phyloP scores from a whole-genome alignment of 2,329 filamentous ascomycete species.

The Penicillium olsonii region DNA sequence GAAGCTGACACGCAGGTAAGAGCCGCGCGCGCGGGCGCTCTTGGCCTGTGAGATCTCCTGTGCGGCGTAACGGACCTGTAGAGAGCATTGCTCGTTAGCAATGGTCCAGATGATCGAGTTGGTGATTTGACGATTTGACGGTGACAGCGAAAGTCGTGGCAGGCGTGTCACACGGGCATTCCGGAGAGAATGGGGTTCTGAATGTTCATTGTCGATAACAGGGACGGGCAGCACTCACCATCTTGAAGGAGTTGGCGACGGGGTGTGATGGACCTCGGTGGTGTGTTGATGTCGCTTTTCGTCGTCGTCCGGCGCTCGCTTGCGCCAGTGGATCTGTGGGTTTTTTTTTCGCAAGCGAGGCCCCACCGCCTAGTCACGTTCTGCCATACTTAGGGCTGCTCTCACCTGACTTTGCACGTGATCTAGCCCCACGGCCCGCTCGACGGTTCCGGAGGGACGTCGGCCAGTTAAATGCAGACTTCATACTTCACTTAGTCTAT shows the following conservation, averaged over 20 bases:
- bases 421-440: too few relatives aligned
- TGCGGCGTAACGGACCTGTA: slow-evolving; percentile 92
- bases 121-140: slow-evolving; percentile 4
- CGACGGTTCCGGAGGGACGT: too few relatives aligned
- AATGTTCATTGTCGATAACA: slow-evolving; percentile 10
- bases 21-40: slow-evolving; percentile 96
- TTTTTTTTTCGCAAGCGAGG: slow-evolving; percentile 34
- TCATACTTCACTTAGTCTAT: too few relatives aligned
- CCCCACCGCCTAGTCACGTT: too few relatives aligned
- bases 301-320: slow-evolving; percentile 36
- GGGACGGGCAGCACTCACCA: slow-evolving; percentile 41
- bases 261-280: slow-evolving; percentile 44
- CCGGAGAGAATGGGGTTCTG: slow-evolving; percentile 13
- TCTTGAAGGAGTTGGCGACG: slow-evolving; percentile 48
- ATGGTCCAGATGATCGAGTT: slow-evolving; percentile 9
- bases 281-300: slow-evolving; percentile 43
- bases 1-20: slow-evolving; percentile 98
- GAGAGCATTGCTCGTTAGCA: slow-evolving; percentile 33
- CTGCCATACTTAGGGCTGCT: too few relatives aligned
- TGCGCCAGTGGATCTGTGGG: slow-evolving; percentile 38
- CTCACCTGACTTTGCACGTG: too few relatives aligned
- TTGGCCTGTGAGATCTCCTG: slow-evolving; percentile 83
- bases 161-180: slow-evolving; percentile 14
- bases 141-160: slow-evolving; percentile 8
- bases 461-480: too few relatives aligned